These are phyloP conservation scores for Mycena indigotica DNA, from an alignment of 768 basidiomycete genomes.

Conservation along the genomic window DNA sequence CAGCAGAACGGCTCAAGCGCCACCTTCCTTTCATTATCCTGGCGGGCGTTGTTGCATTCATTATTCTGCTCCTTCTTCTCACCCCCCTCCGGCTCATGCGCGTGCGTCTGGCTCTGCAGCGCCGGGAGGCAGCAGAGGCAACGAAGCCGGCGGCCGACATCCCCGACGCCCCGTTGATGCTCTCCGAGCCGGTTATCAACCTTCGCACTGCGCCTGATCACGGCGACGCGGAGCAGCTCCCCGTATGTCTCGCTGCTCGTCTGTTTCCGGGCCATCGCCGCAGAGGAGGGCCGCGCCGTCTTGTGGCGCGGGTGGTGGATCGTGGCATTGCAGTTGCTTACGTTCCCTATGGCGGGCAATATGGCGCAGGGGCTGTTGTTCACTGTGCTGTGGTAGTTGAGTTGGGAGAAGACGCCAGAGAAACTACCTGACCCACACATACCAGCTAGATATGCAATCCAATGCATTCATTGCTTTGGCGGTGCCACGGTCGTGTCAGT, in stretches of 20 bases:
- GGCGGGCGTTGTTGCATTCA: neutral
- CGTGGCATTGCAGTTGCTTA: neutral
- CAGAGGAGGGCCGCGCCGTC: neutral
- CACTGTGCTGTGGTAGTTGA: neutral
- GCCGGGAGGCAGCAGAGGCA: neutral
- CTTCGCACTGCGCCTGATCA: neutral
- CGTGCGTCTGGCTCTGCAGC: slow-evolving; percentile 3
- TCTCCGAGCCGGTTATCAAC: neutral
- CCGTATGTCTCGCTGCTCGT: neutral
- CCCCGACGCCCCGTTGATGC: neutral
- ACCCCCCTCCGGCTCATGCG: neutral
- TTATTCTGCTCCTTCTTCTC: neutral
- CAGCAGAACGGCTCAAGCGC: neutral
- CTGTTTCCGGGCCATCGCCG: neutral
- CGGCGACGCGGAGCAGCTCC: neutral
- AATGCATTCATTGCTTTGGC: no score
- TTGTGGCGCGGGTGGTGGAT: slow-evolving; percentile 9
- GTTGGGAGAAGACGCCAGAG: no score
- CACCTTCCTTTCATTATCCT: neutral
- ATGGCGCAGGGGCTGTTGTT: neutral
- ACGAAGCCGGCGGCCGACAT: neutral
- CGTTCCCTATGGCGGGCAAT: neutral
- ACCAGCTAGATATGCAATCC: no score
- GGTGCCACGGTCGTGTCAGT: no score
- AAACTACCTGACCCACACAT: no score